Evolutionary conservation across 306 rosid species (phyloP).

Genomic region (Cucumis hystrix): DNA sequence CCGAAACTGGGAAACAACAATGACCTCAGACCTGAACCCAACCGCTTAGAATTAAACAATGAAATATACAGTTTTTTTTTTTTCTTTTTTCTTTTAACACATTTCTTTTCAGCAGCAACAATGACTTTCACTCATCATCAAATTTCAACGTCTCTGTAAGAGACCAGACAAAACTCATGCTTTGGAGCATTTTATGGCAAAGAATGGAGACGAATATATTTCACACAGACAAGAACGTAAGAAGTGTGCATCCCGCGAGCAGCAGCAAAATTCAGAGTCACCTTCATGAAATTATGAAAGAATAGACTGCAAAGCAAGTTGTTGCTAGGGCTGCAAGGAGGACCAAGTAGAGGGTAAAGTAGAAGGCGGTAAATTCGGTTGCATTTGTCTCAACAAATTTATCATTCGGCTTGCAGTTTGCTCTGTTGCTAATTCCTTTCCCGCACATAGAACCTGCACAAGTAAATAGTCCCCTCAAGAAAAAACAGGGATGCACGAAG

Average conservation of each 20-base stretch:
- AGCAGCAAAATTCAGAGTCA: constrained; percentile 22
- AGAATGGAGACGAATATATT: constrained; percentile 49
- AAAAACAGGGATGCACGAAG: background rate
- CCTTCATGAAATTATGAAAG: constrained; percentile 41
- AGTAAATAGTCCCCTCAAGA: constrained; percentile 1
- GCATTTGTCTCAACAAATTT: constrained; percentile 76
- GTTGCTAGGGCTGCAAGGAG: constrained; percentile 94
- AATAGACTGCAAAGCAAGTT: constrained; percentile 81
- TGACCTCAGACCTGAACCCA: constrained; percentile 19
- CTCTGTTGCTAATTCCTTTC: constrained; percentile 88
- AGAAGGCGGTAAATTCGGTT: constrained; percentile 79
- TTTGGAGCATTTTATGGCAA: constrained; percentile 60
- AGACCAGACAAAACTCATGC: constrained; percentile 37
- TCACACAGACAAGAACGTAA: constrained; percentile 25
- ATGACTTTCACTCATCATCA: constrained; percentile 10
- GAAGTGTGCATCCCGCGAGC: background rate
- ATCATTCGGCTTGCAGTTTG: constrained; percentile 79
- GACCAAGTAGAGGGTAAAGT: constrained; percentile 97
- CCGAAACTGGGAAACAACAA: constrained; percentile 21
- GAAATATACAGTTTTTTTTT: constrained; percentile 54
- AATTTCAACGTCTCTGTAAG: constrained; percentile 12
- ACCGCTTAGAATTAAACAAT: constrained; percentile 27
- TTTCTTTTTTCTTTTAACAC: constrained; percentile 9
- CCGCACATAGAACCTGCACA: constrained; percentile 72
- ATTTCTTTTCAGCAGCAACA: constrained; percentile 6